Percentiles rank a stretch among this genome's conserved stretches.
phyloP scores from a whole-genome alignment of 768 basidiomycete species.

The Scleroderma bovista region DNA sequence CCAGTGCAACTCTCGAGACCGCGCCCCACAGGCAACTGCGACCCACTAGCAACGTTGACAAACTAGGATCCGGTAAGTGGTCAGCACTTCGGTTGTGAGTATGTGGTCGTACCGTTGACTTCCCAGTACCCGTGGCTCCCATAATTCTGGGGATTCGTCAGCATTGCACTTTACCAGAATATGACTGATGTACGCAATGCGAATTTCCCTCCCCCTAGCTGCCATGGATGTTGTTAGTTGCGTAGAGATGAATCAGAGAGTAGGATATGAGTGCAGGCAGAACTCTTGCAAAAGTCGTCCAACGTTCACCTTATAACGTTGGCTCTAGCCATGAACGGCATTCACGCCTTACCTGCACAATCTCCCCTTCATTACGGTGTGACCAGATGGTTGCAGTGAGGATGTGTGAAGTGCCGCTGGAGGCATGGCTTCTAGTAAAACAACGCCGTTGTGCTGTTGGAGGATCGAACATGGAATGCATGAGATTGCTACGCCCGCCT shows the following conservation, averaged over 20 bases:
- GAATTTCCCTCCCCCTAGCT: neutral
- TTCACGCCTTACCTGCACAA: neutral
- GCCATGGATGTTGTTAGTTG: neutral
- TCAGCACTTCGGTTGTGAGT: neutral
- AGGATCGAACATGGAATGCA: neutral
- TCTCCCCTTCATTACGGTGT: neutral
- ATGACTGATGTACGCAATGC: neutral
- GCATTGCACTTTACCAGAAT: neutral
- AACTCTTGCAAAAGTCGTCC: neutral
- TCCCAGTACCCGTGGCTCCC: constrained; percentile 32
- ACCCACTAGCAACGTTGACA: constrained; percentile 49
- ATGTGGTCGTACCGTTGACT: constrained; percentile 26
- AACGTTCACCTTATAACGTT: neutral
- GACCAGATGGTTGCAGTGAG: neutral
- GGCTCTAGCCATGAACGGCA: neutral
- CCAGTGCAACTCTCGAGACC: constrained; percentile 48
- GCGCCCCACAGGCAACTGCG: constrained; percentile 40
- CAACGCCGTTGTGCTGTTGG: neutral
- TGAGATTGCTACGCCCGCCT: neutral
- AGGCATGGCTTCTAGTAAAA: neutral
- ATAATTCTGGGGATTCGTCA: constrained; percentile 31
- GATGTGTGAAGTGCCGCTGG: neutral
- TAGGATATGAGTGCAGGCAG: neutral
- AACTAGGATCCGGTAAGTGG: constrained; percentile 33
- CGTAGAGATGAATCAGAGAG: neutral